These are phyloP conservation scores for Myrica gale DNA, from an alignment of 306 rosid species.

Conservation along the genomic window DNA sequence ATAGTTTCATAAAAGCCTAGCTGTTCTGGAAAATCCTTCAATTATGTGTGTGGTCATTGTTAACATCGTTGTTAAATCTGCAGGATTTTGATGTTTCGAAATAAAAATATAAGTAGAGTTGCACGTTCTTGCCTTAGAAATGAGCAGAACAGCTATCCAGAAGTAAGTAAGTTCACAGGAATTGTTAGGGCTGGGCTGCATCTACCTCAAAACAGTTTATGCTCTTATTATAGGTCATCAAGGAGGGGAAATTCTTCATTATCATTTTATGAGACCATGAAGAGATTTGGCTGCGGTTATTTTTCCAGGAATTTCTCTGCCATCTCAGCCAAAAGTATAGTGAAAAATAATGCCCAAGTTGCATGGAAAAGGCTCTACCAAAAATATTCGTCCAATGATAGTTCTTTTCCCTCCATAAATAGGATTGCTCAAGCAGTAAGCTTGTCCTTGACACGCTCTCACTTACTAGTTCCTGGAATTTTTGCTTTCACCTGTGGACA, in stretches of 20 bases:
- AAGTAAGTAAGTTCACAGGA: constrained; percentile 50
- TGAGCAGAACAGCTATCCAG: constrained; percentile 37
- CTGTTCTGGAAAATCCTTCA: constrained; percentile 8
- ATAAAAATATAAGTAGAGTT: constrained; percentile 48
- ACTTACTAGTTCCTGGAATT: constrained; percentile 73
- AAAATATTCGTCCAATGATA: constrained; percentile 45
- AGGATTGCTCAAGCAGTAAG: constrained; percentile 83
- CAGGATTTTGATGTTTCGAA: constrained; percentile 74
- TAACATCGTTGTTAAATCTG: constrained; percentile 30
- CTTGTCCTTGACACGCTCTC: constrained; percentile 73
- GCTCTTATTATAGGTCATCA: constrained; percentile 40
- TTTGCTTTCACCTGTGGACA: constrained; percentile 77
- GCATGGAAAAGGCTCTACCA: constrained; percentile 65
- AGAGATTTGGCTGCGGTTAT: constrained; percentile 29
- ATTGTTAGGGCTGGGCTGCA: constrained; percentile 41
- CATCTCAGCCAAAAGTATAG: constrained; percentile 41
- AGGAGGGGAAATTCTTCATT: constrained; percentile 39
- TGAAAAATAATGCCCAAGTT: constrained; percentile 50
- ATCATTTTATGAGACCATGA: constrained; percentile 38
- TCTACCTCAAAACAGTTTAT: constrained; percentile 48
- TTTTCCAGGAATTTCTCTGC: constrained; percentile 43
- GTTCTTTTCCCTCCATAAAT: constrained; percentile 50
- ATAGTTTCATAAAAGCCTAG: constrained; percentile 2
- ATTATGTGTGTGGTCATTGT: constrained; percentile 13
- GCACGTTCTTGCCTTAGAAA: constrained; percentile 39